Percentiles rank a stretch among this genome's conserved stretches.
Evolutionary conservation across 176 grass and related monocot genomes (phyloP).

Genomic region (Eleusine indica): DNA sequence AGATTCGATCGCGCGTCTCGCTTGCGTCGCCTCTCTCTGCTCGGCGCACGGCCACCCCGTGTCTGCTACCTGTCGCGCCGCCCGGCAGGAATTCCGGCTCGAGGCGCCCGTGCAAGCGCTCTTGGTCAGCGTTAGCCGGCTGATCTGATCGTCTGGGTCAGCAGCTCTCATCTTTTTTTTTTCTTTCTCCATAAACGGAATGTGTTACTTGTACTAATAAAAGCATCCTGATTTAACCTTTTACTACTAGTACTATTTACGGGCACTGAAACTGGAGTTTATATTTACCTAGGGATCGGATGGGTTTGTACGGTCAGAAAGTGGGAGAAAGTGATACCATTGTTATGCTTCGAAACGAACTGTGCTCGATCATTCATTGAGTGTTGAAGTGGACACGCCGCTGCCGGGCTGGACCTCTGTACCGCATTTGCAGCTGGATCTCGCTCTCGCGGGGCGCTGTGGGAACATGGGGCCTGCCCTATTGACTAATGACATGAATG

Average conservation of each 20-base stretch:
- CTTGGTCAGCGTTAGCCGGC: too few relatives aligned
- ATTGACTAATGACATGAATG: neutral
- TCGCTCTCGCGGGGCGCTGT: neutral
- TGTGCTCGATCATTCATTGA: neutral
- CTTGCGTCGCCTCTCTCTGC: neutral
- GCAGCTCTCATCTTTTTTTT: neutral
- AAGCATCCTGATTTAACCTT: too few relatives aligned
- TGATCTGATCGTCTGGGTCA: too few relatives aligned
- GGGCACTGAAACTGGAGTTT: neutral
- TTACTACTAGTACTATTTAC: neutral
- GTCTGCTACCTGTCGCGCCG: constrained; percentile 45
- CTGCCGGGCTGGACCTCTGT: neutral
- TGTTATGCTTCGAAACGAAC: neutral
- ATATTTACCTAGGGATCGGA: neutral
- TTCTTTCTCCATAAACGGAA: neutral
- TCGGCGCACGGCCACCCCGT: neutral
- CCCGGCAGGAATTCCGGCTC: constrained; percentile 34
- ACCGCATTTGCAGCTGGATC: constrained; percentile 5
- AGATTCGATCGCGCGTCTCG: constrained; percentile 48
- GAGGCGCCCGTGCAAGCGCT: neutral
- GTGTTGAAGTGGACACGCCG: neutral
- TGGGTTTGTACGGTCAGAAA: neutral
- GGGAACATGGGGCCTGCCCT: neutral
- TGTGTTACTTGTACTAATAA: too few relatives aligned
- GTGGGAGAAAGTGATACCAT: neutral